Conservation (phyloP, 2,329 filamentous ascomycete species). For the Penicillium occitanis region DNA sequence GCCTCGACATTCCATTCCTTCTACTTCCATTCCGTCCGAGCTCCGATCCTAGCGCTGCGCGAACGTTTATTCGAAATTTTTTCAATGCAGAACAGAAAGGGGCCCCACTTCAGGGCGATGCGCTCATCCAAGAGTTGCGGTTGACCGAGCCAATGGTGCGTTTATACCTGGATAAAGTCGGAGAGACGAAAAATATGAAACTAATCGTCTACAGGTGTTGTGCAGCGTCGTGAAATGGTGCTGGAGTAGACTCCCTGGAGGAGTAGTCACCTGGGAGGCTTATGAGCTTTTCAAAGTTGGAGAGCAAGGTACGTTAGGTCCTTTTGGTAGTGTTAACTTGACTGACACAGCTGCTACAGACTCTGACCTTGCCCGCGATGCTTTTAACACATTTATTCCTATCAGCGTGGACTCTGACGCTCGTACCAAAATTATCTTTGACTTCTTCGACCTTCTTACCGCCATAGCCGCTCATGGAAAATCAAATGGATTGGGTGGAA, state of each 20-base stretch:
- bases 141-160: conserved; percentile 89
- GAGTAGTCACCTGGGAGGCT: conserved; percentile 93
- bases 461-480: conserved; percentile 92
- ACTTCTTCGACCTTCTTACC: conserved; percentile 92
- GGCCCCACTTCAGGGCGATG: conserved; percentile 61
- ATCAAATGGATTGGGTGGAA: conserved; percentile 84
- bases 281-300: conserved; percentile 96
- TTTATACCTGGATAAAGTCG: not conserved
- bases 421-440: conserved; percentile 84
- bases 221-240: conserved; percentile 97
- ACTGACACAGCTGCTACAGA: conserved; percentile 55
- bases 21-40: conserved; percentile 91
- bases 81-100: conserved; percentile 70
- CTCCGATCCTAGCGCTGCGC: conserved; percentile 86
- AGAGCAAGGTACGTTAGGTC: conserved; percentile 66
- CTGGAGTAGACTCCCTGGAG: conserved; percentile 87
- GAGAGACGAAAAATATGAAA: not conserved
- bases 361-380: conserved; percentile 85
- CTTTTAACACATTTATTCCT: conserved; percentile 95
- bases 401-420: conserved; percentile 86
- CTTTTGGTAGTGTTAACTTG: not conserved
- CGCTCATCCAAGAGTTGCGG: conserved; percentile 78
- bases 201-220: conserved; percentile 63
- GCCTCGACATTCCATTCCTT: conserved; percentile 86
- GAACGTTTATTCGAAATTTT: conserved; percentile 89